phyloP scores from a whole-genome alignment of 2,329 filamentous ascomycete genomes.

The Tolypocladium album region DNA sequence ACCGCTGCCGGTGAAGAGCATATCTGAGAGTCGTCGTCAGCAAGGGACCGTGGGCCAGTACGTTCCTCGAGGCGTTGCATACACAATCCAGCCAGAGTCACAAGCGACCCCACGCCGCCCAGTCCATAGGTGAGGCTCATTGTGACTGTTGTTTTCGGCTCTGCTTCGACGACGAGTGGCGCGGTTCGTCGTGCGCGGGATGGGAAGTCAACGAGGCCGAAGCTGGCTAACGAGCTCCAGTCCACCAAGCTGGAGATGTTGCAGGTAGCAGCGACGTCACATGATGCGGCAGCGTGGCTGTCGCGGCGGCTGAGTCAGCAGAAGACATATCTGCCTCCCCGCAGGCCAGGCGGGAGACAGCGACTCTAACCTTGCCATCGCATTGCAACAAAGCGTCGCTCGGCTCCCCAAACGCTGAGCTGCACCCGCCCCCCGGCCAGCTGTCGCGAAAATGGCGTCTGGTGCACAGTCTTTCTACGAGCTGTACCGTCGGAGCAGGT shows the following conservation, averaged over 20 bases:
- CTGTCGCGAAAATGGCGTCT: slow-evolving; percentile 29
- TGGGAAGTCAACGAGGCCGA: background rate
- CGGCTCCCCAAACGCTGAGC: background rate
- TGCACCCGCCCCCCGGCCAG: background rate
- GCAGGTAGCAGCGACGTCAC: slow-evolving; percentile 19
- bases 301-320: slow-evolving; percentile 1
- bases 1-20: slow-evolving; percentile 95
- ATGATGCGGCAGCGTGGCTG: slow-evolving; percentile 17
- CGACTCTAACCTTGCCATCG: background rate
- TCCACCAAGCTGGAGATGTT: background rate
- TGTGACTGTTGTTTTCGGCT: slow-evolving; percentile 14
- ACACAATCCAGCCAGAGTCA: slow-evolving; percentile 71
- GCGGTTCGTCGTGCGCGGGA: background rate
- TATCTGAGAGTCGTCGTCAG: slow-evolving; percentile 49
- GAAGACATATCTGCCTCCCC: background rate
- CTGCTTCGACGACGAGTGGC: background rate
- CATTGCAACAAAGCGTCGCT: background rate
- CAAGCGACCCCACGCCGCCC: slow-evolving; percentile 56
- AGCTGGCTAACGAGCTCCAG: background rate
- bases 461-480: slow-evolving; percentile 65
- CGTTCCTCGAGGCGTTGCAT: slow-evolving; percentile 26
- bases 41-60: background rate
- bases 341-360: slow-evolving; percentile 1
- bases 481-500: slow-evolving; percentile 98
- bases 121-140: slow-evolving; percentile 68